Evolutionary conservation across 352 stramenopile genomes (phyloP), one percentile per base, ranked within the genome.

Genomic region (Phytophthora hybrid): DNA sequence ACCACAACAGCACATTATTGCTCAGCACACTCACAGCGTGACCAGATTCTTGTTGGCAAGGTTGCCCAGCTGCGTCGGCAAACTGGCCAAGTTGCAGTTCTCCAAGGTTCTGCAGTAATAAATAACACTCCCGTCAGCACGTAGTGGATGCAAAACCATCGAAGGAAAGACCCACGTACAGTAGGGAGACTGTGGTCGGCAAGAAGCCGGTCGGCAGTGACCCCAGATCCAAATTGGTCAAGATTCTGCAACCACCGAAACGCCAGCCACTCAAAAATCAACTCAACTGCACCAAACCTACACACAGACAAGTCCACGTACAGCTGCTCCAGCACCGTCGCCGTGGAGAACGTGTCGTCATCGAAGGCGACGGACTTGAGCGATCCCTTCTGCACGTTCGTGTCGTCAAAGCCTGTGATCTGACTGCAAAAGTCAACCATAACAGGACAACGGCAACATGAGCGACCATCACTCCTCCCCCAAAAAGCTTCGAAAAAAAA

Each of bases 361-460:
- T 80, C 75, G 37, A 92, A 82, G 41, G 77, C 58, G 11, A 94
- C 74, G 1, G 57, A 74, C 79, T 91, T 92, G 21, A 83, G 67
- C 0, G 84, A 83, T 4, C 83, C 88, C 67, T 93, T 94, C 57
- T 85, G 74, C 47, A 91, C 75, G 23, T 81, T 72, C 0, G 71
- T 74, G 29, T 69, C 76, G 56, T 90, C 83, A 66, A 89, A 93
- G 2, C 88, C 88, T 53, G 85, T 92, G 66, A 94, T 88, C 71
- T 94, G 88, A 57, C 85, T 93, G 31, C 52, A 81, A 63, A 58
- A 34, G 8, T 54, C 29, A 31, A 31, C 29, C 8, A 46, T 7
- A 21, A 56, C 32, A 66, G 72, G 32, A 5, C 11, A 62, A 63
- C 32, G 16, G 14, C 32, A 69, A 51, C 59, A 32, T 73, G 31